These are phyloP conservation scores for Ailanthus altissimus DNA, from an alignment of 345 rosid species.

Conservation along the genomic window DNA sequence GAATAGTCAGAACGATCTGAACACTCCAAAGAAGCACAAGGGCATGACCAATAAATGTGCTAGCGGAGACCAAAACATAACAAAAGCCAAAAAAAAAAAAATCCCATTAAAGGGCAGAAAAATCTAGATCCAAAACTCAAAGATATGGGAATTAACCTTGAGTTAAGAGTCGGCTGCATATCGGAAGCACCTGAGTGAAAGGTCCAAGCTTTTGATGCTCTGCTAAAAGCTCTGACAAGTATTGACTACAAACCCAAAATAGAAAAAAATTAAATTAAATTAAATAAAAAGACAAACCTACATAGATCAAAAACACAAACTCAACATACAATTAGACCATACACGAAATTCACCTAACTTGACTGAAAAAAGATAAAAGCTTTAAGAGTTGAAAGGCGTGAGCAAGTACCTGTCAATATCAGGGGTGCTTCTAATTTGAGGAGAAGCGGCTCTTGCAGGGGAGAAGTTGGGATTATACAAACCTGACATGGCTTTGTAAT, in stretches of 20 bases:
- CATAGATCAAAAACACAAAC: slow-evolving; percentile 41
- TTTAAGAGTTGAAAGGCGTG: background rate
- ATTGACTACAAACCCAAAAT: slow-evolving; percentile 51
- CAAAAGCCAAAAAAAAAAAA: background rate
- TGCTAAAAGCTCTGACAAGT: slow-evolving; percentile 82
- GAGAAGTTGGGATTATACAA: slow-evolving; percentile 92
- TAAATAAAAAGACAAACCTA: slow-evolving; percentile 19
- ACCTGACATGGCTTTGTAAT: slow-evolving; percentile 70
- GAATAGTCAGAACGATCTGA: slow-evolving; percentile 29
- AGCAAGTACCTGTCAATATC: slow-evolving; percentile 73
- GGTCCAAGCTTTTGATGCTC: slow-evolving; percentile 99
- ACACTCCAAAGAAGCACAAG: slow-evolving; percentile 14
- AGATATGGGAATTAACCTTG: slow-evolving; percentile 60
- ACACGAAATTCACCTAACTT: slow-evolving; percentile 4
- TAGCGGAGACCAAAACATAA: background rate
- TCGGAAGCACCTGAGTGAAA: slow-evolving; percentile 89
- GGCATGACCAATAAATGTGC: background rate
- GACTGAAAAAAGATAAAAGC: background rate
- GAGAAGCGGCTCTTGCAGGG: slow-evolving; percentile 96
- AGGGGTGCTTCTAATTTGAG: slow-evolving; percentile 88
- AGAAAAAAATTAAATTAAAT: too few relatives aligned
- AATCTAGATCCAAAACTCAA: slow-evolving; percentile 59
- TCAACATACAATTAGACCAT: background rate
- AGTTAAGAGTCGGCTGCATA: slow-evolving; percentile 86
- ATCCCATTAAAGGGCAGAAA: slow-evolving; percentile 27